A percentile compares a stretch with the other conserved stretches of the same genome.
Conservation (phyloP, 345 rosid species). For the Bruguiera parviflora region DNA sequence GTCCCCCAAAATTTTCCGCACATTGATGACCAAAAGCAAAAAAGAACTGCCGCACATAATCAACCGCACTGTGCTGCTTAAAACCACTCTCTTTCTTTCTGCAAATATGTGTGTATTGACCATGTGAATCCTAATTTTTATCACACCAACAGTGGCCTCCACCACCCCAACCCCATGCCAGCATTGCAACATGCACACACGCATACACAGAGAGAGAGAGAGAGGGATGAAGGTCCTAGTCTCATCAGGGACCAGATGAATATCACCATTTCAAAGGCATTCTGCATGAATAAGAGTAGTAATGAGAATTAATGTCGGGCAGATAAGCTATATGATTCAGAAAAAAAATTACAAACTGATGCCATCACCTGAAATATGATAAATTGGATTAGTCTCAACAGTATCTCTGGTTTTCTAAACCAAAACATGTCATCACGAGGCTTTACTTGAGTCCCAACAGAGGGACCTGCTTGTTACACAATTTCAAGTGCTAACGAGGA, state of each 20-base stretch:
- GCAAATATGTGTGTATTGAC: too few relatives aligned
- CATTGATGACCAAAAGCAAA: too few relatives aligned
- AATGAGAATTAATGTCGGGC: conserved; percentile 6
- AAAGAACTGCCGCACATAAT: too few relatives aligned
- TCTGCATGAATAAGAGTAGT: conserved; percentile 43
- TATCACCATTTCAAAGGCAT: conserved; percentile 97
- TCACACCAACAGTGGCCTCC: too few relatives aligned
- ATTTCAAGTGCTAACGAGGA: conserved; percentile 85
- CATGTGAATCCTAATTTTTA: too few relatives aligned
- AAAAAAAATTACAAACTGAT: background rate
- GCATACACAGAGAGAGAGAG: background rate
- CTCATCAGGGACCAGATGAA: conserved; percentile 94
- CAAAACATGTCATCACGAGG: conserved; percentile 90
- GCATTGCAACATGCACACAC: background rate
- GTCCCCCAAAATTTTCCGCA: too few relatives aligned
- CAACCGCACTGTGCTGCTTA: too few relatives aligned
- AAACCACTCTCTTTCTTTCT: too few relatives aligned
- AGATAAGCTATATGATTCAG: background rate
- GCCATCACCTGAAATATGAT: conserved; percentile 73
- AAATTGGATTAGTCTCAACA: conserved; percentile 67
- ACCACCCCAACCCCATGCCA: too few relatives aligned
- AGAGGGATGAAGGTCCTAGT: background rate
- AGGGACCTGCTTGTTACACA: conserved; percentile 59
- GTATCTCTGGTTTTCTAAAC: conserved; percentile 88
- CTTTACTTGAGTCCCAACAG: conserved; percentile 69